Evolutionary conservation across 2,329 filamentous ascomycete species (phyloP), one percentile per base, ranked within the genome.

Genomic region (Fusarium sp.): DNA sequence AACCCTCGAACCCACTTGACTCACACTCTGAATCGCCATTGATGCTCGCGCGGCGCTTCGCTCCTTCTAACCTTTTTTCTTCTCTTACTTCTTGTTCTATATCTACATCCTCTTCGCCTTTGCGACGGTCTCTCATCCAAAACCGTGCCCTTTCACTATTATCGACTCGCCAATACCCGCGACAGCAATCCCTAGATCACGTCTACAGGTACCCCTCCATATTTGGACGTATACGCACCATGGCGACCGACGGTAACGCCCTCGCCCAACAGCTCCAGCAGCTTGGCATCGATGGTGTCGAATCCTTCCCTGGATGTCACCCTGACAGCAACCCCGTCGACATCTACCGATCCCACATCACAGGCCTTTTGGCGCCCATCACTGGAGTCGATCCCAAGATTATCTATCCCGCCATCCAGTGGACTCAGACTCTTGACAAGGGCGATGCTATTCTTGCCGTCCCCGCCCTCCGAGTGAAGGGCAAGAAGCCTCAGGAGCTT

Each of bases 371-470:
- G 39, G 82, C 87, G 32, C 82, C 87, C 20, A 85, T 93, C 62
- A 92, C 90, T 4, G 91, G 90, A 21, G 90, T 93, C 26, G 90
- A 92, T 58, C 77, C 84, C 32, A 82, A 85, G 53, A 88, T 93
- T 71, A 89, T 96, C 75, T 94, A 92, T 80, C 87, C 88, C 24
- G 88, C 88, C 36, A 82, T 97, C 40, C 87, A 91, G 81, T 95
- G 92, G 91, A 95, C 93, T 7, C 83, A 88, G 65, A 88, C 89
- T 36, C 83, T 94, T 21, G 93, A 96, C 68, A 93, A 94, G 82
- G 93, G 93, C 46, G 93, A 97, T 79, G 81, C 96, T 71, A 86
- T 92, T 52, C 80, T 97, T 45, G 89, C 93, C 10, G 88, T 93
- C 10, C 91, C 93, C 17, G 91, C 92, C n/a, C 85, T 97, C 66